phyloP scores from a whole-genome alignment of 2,329 filamentous ascomycete species.

The Pyricularia sp. region DNA sequence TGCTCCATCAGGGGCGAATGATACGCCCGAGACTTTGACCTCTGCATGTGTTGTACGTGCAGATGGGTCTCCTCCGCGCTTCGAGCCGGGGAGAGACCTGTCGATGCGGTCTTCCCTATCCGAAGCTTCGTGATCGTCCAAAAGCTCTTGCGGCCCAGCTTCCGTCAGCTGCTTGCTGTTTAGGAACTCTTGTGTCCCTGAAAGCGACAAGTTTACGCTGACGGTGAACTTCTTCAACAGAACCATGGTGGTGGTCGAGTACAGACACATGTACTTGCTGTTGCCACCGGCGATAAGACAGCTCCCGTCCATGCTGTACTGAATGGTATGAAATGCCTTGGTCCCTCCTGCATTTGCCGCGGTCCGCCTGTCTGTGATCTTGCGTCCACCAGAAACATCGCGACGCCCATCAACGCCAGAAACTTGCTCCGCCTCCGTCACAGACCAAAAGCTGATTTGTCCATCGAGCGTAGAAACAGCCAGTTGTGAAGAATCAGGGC shows the following conservation, averaged over 20 bases:
- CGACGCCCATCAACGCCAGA: constrained; percentile 80
- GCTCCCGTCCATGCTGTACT: constrained; percentile 85
- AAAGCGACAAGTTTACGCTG: constrained; percentile 88
- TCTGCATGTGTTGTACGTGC: constrained; percentile 67
- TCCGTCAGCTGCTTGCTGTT: constrained; percentile 90
- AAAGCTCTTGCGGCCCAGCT: constrained; percentile 72
- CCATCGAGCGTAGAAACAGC: constrained; percentile 90
- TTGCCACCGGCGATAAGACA: constrained; percentile 87
- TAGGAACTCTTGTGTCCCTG: constrained; percentile 93
- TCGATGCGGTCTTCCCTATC: constrained; percentile 82
- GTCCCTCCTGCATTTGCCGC: constrained; percentile 86
- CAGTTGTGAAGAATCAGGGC: constrained; percentile 84
- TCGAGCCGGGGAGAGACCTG: constrained; percentile 71
- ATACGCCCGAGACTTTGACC: constrained; percentile 74
- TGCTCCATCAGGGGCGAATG: constrained; percentile 80
- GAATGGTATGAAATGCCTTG: constrained; percentile 81
- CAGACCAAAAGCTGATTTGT: constrained; percentile 89
- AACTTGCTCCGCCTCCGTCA: constrained; percentile 79
- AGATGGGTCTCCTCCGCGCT: constrained; percentile 74
- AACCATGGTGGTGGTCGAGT: constrained; percentile 88
- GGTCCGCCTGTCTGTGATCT: constrained; percentile 76
- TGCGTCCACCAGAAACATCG: constrained; percentile 88
- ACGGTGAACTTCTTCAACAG: constrained; percentile 93
- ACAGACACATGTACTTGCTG: constrained; percentile 97
- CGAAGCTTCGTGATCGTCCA: constrained; percentile 82